Conservation (phyloP, 768 basidiomycete genomes). For the Panus rudis region DNA sequence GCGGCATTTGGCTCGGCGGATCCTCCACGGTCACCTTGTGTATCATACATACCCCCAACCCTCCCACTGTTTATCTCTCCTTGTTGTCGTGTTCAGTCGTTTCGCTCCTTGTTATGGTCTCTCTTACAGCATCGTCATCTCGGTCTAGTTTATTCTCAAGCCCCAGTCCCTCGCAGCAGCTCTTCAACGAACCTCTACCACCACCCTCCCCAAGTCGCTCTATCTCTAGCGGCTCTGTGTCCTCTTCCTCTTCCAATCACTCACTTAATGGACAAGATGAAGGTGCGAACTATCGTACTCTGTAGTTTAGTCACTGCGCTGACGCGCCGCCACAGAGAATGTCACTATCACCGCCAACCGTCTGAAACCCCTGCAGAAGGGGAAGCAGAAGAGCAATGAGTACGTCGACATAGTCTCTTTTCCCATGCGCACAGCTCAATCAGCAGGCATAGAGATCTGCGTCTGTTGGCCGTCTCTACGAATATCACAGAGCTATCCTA, state of each 20-base stretch:
- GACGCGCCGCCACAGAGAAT: constrained; percentile 46
- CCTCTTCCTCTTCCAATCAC: constrained; percentile 47
- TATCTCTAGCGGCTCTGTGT: constrained; percentile 18
- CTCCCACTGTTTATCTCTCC: constrained; percentile 7
- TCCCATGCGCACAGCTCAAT: constrained; percentile 20
- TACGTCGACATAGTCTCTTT: constrained; percentile 37
- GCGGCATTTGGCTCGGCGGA: constrained; percentile 47
- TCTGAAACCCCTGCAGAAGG: constrained; percentile 36
- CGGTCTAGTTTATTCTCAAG: constrained; percentile 8
- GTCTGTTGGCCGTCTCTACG: constrained; percentile 69
- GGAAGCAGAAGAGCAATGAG: constrained; percentile 61
- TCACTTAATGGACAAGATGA: constrained; percentile 57
- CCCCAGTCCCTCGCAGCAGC: constrained; percentile 3
- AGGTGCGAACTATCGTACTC: constrained; percentile 36
- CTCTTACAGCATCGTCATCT: constrained; percentile 15
- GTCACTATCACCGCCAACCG: constrained; percentile 59
- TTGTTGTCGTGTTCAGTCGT: constrained; percentile 13
- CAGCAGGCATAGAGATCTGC: constrained; percentile 51
- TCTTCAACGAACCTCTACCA: constrained; percentile 10
- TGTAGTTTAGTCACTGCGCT: constrained; percentile 9
- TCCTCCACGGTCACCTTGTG: constrained; percentile 31
- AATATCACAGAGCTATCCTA: constrained; percentile 86
- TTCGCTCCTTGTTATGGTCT: constrained; percentile 21
- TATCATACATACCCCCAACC: constrained; percentile 12
- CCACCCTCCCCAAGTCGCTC: constrained; percentile 19